Base-by-base conservation (phyloP, 495 filamentous ascomycete species). In the Niebla homalea region DNA sequence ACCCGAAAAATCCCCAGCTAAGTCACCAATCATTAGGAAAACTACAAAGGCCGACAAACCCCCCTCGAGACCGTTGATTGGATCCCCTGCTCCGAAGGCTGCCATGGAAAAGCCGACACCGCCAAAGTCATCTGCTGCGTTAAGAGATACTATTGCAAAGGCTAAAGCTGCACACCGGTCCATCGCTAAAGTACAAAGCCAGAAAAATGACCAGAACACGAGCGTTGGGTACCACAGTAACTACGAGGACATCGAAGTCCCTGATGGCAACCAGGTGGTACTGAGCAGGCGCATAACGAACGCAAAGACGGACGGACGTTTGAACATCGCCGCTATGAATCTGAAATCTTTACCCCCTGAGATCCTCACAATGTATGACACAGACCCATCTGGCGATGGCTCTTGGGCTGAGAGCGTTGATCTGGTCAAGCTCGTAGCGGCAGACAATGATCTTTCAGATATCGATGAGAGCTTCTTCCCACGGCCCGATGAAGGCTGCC, bases 391-490 rank as follows among this genome's bases (percentile, higher is more conserved):
- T n/a, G 51, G 68, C 32, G 76, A 70, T 26, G 70, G 76, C 18
- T 74, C 83, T 39, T 98, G 92, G 92, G 89, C 88, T 25, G 90
- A 97, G 65, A 83, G 83, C 48, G 89, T 99, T 14, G 93, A 97
- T 62, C 69, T 99, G n/a, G 81, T 82, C 8, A 80, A 84, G 48
- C 78, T 99, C 43, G 79, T 89, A 55, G 89, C 85, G 29, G 89
- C 92, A 12, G 89, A 96, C 61, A 97, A 99, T 61, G 88, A 96
- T 60, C 60, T 99, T 49, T 76, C 83, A 57, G 67, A 72, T 32
- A 72, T 99, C 23, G 68, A 75, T 16, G 85, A 90, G 39, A 62
- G 70, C 1, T 67, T 87, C 12, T 93, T 94, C 61, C 89, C 89
- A 0, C 86, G 93, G 54, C 68, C 74, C 22, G 78, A 87, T 35